Evolutionary conservation across 2,329 filamentous ascomycete species (phyloP).

Genomic region (Hymenoscyphus occultus): DNA sequence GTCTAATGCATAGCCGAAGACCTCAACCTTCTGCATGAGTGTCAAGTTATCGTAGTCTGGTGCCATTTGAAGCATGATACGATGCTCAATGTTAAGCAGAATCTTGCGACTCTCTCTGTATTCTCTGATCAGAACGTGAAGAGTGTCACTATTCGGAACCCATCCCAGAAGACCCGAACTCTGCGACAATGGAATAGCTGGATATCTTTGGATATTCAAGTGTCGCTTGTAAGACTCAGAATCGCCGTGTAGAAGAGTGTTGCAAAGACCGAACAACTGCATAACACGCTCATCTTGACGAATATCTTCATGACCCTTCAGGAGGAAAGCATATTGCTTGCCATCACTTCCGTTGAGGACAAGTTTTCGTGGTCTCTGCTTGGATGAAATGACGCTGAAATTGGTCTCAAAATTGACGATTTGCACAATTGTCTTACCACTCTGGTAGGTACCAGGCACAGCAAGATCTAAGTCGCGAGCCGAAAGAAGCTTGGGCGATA

Average conservation of each 20-base stretch:
- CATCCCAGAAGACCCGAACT: slow-evolving; percentile 93
- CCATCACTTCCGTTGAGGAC: slow-evolving; percentile 88
- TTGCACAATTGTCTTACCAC: slow-evolving; percentile 70
- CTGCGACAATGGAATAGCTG: slow-evolving; percentile 94
- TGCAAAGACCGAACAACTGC: slow-evolving; percentile 97
- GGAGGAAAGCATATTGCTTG: slow-evolving; percentile 77
- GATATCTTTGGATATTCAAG: slow-evolving; percentile 92
- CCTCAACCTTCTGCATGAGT: slow-evolving; percentile 99
- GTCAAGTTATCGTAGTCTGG: slow-evolving; percentile 98
- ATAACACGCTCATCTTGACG: slow-evolving; percentile 98
- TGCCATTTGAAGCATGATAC: slow-evolving; percentile 99
- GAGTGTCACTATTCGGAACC: slow-evolving; percentile 95
- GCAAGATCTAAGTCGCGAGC: slow-evolving; percentile 85
- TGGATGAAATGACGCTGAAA: slow-evolving; percentile 90
- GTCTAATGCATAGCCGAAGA: slow-evolving; percentile 97
- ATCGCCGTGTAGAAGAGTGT: slow-evolving; percentile 90
- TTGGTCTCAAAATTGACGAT: slow-evolving; percentile 90
- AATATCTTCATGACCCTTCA: slow-evolving; percentile 99
- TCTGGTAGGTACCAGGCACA: slow-evolving; percentile 92
- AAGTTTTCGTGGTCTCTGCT: slow-evolving; percentile 90
- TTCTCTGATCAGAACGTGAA: slow-evolving; percentile 94
- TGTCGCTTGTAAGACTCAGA: slow-evolving; percentile 96
- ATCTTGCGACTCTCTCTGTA: slow-evolving; percentile 98
- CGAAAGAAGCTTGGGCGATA: slow-evolving; percentile 87
- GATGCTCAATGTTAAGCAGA: slow-evolving; percentile 96